Evolutionary conservation across 2,329 filamentous ascomycete genomes (phyloP), one percentile per base, ranked within the genome.

Genomic region (Penicillium oxalicum): DNA sequence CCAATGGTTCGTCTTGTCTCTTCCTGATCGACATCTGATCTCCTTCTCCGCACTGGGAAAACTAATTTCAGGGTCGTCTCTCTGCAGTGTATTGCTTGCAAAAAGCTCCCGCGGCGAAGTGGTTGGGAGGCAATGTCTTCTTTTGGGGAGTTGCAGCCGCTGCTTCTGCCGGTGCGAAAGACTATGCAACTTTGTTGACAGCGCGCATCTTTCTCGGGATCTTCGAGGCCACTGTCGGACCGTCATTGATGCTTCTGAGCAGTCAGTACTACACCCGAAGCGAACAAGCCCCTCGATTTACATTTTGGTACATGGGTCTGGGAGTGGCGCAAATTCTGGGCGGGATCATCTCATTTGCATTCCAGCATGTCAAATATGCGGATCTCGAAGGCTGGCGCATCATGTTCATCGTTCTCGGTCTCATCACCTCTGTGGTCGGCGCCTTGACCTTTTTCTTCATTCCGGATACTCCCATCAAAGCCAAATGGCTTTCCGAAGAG

Each of bases 231-330:
- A 78, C 78, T 2, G 78, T 83, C 47, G 77, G 76, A 1, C 82
- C 81, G 1, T 80, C 76, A 1, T 64, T 83, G 48, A 79, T 83
- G 69, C 71, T 84, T 45, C 77, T 84, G 56, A 81, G 76, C 53
- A 79, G 77, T 48, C 74, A 79, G 59, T 83, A 77, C 73, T 83
- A 81, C 44, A 76, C 73, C 27, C 75, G 76, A 49, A 70, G 70
- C 2, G 81, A 84, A 61, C 77, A 79, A 58, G 77, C 79, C 3
- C 77, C 78, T 6, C 74, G 81, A 7, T 81, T 82, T 61, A 77
- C 75, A 13, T 73, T 83, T 58, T 83, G 80, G 81, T 83, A 82
- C 59, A 71, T 75, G 32, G 80, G 80, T 7, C 69, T 83, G 9
- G 81, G 81, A 1, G 64, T 80, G 3, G 79, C 79, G 5, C 80